Evolutionary conservation across 345 rosid species (phyloP), one percentile per base, ranked within the genome.

Genomic region (Eucalyptus curtisii): DNA sequence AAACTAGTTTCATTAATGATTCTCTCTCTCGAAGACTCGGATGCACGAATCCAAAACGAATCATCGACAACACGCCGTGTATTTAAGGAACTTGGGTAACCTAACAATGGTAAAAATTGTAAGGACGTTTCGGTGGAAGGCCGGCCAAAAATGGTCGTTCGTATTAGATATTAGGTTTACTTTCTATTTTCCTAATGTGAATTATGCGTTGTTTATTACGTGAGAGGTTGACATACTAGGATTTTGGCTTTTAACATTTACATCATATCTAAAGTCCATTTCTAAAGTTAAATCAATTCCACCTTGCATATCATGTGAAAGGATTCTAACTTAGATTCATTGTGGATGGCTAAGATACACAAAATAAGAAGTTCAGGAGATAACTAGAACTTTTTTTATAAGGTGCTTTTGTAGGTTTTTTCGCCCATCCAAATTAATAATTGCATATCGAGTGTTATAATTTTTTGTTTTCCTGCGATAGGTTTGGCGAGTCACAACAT

Each of bases 211-310:
- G 45, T 37, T n/a, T n/a, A n/a, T n/a, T n/a, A n/a, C n/a, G n/a
- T n/a, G n/a, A n/a, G n/a, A n/a, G n/a, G n/a, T n/a, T n/a, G n/a
- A n/a, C n/a, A n/a, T n/a, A n/a, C n/a, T n/a, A n/a, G 2, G 4
- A 19, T 52, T 52, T 52, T 52, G 4, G 4, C 4, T 7, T 52
- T 52, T 19, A 52, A 2, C 4, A 52, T 52, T 52, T 52, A 52
- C 10, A 19, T 52, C 19, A 52, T 1, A 52, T 52, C 4, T 7
- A 0, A 52, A 52, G 2, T 0, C 25, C 25, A 52, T 19, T 19
- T 52, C 1, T 1, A 52, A 52, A 52, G 25, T 7, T 52, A 52
- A 5, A 52, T 25, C 25, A 52, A 2, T 19, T 25, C 10, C 2
- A 0, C 10, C 10, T 19, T 52, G 7, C 10, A 52, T 19, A 4